Conservation (phyloP, 2,329 filamentous ascomycete genomes). For the Dactylellina sp. region DNA sequence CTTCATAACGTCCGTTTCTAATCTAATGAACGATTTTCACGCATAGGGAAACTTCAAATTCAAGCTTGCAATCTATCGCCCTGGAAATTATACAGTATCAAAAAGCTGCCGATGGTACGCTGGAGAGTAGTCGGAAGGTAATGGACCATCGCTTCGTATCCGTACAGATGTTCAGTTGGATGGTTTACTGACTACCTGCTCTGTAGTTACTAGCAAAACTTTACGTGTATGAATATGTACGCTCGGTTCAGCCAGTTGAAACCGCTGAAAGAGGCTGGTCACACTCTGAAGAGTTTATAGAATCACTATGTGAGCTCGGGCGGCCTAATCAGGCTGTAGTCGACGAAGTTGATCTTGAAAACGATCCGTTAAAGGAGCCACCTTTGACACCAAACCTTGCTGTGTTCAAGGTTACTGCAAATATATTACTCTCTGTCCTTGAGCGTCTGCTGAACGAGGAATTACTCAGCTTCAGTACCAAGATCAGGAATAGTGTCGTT, state of each 20-base stretch:
- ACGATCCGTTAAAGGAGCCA: conserved; percentile 30
- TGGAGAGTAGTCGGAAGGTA: conserved; percentile 41
- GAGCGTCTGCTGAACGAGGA: conserved; percentile 1
- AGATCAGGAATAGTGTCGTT: conserved; percentile 6
- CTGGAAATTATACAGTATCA: conserved; percentile 34
- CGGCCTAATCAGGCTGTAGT: conserved; percentile 23
- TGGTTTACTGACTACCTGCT: background rate
- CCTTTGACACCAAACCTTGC: conserved; percentile 22
- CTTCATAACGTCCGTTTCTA: no score
- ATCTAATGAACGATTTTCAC: background rate
- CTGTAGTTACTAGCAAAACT: conserved; percentile 39
- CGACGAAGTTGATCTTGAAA: conserved; percentile 30
- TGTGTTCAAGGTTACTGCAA: conserved; percentile 18
- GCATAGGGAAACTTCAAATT: conserved; percentile 15
- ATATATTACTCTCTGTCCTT: conserved; percentile 24
- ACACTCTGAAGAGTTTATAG: conserved; percentile 8
- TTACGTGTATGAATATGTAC: conserved; percentile 36
- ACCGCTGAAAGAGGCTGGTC: background rate
- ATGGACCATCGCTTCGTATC: background rate
- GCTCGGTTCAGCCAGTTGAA: background rate
- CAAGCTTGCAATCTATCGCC: conserved; percentile 20
- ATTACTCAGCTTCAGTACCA: background rate
- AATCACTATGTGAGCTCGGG: conserved; percentile 25
- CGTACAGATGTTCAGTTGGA: background rate
- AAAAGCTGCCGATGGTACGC: conserved; percentile 37